These are phyloP conservation scores for Rhizophagus sp. DNA, from an alignment of 192 early-diverging fungal genomes.

Conservation along the genomic window DNA sequence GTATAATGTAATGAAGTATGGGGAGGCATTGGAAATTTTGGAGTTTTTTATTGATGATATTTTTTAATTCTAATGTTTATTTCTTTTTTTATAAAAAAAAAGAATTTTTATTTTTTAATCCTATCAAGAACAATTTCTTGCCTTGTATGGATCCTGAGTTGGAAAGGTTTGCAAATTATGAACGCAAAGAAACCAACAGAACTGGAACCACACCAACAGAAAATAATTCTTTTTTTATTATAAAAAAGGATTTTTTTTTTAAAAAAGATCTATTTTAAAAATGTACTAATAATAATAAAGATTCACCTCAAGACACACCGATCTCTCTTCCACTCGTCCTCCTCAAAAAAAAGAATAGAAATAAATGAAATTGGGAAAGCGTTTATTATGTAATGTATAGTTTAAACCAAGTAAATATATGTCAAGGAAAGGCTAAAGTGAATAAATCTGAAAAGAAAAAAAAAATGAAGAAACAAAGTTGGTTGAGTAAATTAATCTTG, in stretches of 20 bases:
- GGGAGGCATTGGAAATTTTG: conserved; percentile 17
- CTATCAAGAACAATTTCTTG: background rate
- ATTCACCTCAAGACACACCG: background rate
- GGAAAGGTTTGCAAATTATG: background rate
- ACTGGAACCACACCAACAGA: conserved; percentile 4
- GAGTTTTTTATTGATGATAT: background rate
- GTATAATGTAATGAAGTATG: conserved; percentile 24
- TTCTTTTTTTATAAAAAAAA: background rate
- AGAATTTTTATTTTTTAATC: background rate
- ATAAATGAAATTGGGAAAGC: background rate
- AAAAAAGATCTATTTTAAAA: background rate
- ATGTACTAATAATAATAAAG: background rate
- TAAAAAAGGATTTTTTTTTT: background rate
- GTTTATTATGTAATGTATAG: background rate
- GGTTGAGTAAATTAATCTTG: background rate
- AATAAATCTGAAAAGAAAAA: background rate
- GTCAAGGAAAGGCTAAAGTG: background rate
- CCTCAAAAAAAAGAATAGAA: background rate
- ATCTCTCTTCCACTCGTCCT: conserved; percentile 5
- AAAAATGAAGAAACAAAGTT: background rate
- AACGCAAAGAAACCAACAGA: conserved; percentile 1
- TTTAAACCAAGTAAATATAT: background rate
- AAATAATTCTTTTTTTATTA: background rate
- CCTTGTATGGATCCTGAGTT: background rate
- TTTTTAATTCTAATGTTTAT: background rate